Evolutionary conservation across 495 filamentous ascomycete species (phyloP).

Genomic region (Xylaria grammica): DNA sequence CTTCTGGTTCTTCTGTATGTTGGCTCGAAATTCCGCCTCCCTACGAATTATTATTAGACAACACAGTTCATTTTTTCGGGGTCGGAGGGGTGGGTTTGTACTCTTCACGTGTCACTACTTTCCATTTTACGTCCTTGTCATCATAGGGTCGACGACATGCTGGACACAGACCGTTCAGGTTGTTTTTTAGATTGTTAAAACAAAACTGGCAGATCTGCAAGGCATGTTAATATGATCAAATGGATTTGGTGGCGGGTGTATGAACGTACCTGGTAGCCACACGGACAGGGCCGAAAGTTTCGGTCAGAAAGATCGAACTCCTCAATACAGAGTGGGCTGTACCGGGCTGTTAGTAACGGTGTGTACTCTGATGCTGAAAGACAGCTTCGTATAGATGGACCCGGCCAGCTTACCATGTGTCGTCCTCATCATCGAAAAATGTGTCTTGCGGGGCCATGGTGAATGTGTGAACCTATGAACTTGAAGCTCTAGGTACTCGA

Average conservation of each 20-base stretch:
- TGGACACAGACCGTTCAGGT: constrained; percentile 93
- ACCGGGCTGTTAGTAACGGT: constrained; percentile 31
- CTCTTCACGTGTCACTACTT: constrained; percentile 92
- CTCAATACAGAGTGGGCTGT: constrained; percentile 95
- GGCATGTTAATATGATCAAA: constrained; percentile 1
- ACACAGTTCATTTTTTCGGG: neutral
- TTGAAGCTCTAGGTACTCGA: constrained; percentile 19
- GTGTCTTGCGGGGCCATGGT: constrained; percentile 84
- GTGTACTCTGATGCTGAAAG: too few relatives aligned
- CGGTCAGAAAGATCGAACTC: constrained; percentile 97
- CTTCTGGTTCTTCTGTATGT: constrained; percentile 86
- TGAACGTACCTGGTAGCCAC: constrained; percentile 89
- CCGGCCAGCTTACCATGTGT: constrained; percentile 79
- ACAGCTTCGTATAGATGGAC: too few relatives aligned
- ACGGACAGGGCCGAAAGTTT: constrained; percentile 97
- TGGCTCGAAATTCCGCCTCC: constrained; percentile 74
- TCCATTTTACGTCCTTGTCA: constrained; percentile 95
- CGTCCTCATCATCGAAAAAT: constrained; percentile 97
- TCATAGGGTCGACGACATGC: constrained; percentile 95
- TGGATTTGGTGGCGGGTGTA: constrained; percentile 23
- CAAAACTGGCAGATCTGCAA: constrained; percentile 97
- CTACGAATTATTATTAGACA: constrained; percentile 43
- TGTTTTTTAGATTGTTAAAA: constrained; percentile 97
- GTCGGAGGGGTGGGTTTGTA: constrained; percentile 49
- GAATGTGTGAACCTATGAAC: constrained; percentile 24